Evolutionary conservation across 768 basidiomycete species (phyloP).

Genomic region (Auricularia cornea): DNA sequence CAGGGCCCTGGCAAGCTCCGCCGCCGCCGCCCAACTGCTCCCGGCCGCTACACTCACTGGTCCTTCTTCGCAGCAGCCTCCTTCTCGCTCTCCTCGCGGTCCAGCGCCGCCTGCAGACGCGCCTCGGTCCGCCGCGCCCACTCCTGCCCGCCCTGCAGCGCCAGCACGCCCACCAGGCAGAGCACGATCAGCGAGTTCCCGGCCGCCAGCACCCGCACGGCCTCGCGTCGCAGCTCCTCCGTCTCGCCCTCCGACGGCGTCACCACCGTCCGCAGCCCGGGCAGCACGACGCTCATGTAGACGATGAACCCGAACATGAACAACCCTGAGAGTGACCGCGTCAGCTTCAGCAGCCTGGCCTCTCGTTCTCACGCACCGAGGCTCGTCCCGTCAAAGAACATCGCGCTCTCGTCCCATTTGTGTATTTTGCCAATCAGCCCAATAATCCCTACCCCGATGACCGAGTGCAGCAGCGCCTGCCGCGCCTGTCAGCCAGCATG

Average conservation of each 20-base stretch:
- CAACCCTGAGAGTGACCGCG: constrained; percentile 37
- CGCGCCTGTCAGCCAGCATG: not conserved
- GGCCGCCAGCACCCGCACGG: constrained; percentile 73
- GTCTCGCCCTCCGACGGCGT: constrained; percentile 51
- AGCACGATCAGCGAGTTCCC: constrained; percentile 79
- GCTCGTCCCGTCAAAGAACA: constrained; percentile 90
- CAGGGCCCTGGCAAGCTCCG: not conserved
- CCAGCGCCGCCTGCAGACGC: constrained; percentile 29
- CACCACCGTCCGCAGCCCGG: constrained; percentile 67
- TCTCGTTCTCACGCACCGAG: constrained; percentile 47
- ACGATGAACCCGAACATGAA: constrained; percentile 71
- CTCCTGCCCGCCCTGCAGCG: constrained; percentile 77
- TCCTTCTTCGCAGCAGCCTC: constrained; percentile 11
- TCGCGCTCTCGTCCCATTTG: constrained; percentile 85
- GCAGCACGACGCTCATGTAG: constrained; percentile 77
- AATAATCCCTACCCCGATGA: constrained; percentile 68
- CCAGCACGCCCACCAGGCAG: constrained; percentile 54
- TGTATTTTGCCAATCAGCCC: constrained; percentile 73
- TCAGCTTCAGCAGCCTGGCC: not conserved
- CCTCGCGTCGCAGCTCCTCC: constrained; percentile 59
- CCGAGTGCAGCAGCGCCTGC: constrained; percentile 80
- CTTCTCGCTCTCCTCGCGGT: constrained; percentile 27
- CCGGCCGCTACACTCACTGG: not conserved
- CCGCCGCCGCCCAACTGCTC: not conserved
- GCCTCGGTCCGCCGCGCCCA: constrained; percentile 61